phyloP scores from a whole-genome alignment of 495 filamentous ascomycete species.

The Penicillium fimorum region DNA sequence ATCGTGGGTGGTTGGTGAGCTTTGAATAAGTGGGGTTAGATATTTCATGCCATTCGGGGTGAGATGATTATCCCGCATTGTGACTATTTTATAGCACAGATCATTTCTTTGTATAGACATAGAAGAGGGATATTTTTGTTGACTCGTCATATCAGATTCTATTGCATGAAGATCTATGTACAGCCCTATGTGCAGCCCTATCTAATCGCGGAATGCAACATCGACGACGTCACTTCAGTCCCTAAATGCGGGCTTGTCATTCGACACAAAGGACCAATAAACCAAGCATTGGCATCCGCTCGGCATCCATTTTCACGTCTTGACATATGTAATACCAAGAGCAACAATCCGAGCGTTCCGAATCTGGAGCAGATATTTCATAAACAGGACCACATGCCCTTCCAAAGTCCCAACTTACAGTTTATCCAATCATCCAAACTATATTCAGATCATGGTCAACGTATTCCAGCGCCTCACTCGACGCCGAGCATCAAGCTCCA shows the following conservation, averaged over 20 bases:
- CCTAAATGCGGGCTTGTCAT: too few relatives aligned
- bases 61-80: conserved; percentile 7
- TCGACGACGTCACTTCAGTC: too few relatives aligned
- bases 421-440: background rate
- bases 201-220: background rate
- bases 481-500: conserved; percentile 19
- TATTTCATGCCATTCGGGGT: background rate
- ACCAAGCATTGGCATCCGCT: conserved; percentile 20
- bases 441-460: conserved; percentile 19
- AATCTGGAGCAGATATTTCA: background rate
- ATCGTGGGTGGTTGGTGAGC: conserved; percentile 39
- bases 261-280: background rate
- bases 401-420: background rate
- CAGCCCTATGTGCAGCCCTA: background rate
- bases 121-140: background rate
- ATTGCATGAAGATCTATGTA: background rate
- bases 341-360: background rate
- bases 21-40: conserved; percentile 23
- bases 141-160: background rate
- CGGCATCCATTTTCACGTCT: conserved; percentile 18
- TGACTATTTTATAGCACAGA: background rate
- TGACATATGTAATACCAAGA: conserved; percentile 22
- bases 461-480: conserved; percentile 23
- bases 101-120: background rate
- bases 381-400: background rate